These are phyloP conservation scores for Climacium dendroides DNA, from an alignment of 225 moss, liverwort and hornwort species.

Conservation along the genomic window DNA sequence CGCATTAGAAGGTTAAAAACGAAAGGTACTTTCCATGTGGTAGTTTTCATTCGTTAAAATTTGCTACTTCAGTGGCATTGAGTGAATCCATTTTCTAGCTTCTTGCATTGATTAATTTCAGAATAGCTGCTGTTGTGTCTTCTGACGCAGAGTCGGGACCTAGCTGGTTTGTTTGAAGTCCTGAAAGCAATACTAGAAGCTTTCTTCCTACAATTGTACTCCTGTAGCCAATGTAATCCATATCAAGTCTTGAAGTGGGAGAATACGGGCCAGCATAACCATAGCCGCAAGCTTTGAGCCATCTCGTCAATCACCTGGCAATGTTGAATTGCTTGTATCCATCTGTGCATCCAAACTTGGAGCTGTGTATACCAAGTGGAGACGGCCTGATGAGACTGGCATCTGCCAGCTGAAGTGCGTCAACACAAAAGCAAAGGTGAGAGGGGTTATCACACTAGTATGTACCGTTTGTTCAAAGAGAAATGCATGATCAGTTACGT, in stretches of 20 bases:
- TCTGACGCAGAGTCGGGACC: background rate
- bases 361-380: background rate
- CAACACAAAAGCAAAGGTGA: background rate
- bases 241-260: background rate
- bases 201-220: background rate
- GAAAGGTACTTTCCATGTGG: background rate
- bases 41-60: background rate
- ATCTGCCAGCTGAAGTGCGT: background rate
- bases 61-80: background rate
- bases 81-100: background rate
- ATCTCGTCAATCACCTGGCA: background rate
- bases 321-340: background rate
- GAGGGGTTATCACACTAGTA: background rate
- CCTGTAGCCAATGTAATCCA: background rate
- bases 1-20: too few relatives aligned
- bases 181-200: background rate
- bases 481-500: background rate
- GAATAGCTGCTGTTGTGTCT: background rate
- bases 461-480: background rate
- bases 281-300: background rate
- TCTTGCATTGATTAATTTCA: background rate
- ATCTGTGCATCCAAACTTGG: background rate
- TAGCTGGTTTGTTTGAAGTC: background rate
- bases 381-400: background rate
- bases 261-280: background rate